Evolutionary conservation across 495 filamentous ascomycete genomes (phyloP), one percentile per base, ranked within the genome.

Genomic region (Pyrenula massariospora): DNA sequence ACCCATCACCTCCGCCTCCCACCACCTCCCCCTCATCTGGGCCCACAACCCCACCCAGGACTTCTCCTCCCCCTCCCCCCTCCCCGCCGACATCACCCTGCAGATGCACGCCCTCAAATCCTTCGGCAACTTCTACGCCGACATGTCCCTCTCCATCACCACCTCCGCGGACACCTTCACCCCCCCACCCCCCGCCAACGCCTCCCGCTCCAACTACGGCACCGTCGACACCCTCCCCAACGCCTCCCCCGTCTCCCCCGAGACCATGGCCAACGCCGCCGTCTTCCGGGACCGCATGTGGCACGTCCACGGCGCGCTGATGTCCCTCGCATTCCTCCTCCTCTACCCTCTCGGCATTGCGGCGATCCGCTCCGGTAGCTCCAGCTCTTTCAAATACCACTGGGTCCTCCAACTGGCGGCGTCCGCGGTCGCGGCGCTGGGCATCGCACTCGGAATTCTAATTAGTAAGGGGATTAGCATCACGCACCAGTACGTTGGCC

Each of bases 21-120:
- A 20, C 19, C 22, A 10, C 22, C 50, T 21, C 8, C 50, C 50
- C n/a, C 20, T 20, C 19, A 52, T 52, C 50, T 52, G 50, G 50
- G 8, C 50, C 8, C 50, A 52, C 50, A 52, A 52, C 19, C 50
- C 50, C n/a, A 52, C 50, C 50, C 22, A 20, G 19, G 31, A 42
- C 15, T 15, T 42, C 31, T 42, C 31, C 31, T 5, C 5, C 31
- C 8, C 31, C 31, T 42, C 31, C 5, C n/a, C n/a, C n/a, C n/a
- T n/a, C n/a, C 42, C 42, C 42, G 8, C 19, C 50, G 5, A 8
- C 19, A 10, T 8, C 8, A 24, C 50, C n/a, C 22, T 52, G 50
- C 8, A 52, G 19, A 52, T 52, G 50, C 50, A 52, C 50, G 95
- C 88, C n/a, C 89, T 74, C 65, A 94, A 69, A 58, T 87, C 81